phyloP scores from a whole-genome alignment of 345 rosid genomes.

The Triadica sebifera region DNA sequence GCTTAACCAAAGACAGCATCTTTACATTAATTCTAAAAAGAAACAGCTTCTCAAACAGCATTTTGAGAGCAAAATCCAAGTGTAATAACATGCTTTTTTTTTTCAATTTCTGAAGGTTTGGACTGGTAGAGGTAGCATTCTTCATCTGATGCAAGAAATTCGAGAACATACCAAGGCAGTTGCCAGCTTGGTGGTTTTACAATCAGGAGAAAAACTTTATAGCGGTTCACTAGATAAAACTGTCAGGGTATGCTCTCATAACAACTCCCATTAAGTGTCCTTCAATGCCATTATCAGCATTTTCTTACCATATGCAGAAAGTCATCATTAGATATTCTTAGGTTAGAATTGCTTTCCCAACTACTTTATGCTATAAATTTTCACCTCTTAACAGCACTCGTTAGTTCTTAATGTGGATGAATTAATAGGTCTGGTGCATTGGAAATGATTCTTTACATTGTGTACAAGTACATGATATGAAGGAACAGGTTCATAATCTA shows the following conservation, averaged over 20 bases:
- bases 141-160: conserved; percentile 60
- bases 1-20: no score
- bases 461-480: conserved; percentile 60
- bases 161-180: conserved; percentile 63
- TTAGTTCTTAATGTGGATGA: conserved; percentile 9
- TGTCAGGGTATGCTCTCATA: conserved; percentile 33
- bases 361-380: background rate
- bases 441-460: conserved; percentile 38
- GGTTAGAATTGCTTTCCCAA: background rate
- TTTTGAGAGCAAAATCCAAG: background rate
- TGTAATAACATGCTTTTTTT: conserved; percentile 6
- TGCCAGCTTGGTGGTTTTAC: conserved; percentile 50
- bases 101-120: conserved; percentile 48
- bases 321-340: background rate
- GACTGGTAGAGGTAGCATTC: conserved; percentile 60
- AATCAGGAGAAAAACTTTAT: conserved; percentile 50
- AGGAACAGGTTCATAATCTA: conserved; percentile 59
- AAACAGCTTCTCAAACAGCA: background rate
- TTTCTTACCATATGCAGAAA: background rate
- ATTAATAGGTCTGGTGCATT: conserved; percentile 52
- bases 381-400: background rate
- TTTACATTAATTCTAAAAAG: background rate
- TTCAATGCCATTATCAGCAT: background rate
- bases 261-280: no score
- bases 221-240: conserved; percentile 74